Base-by-base conservation (phyloP, 805 yeast species). In the Wickerhamomyces chambardii region DNA sequence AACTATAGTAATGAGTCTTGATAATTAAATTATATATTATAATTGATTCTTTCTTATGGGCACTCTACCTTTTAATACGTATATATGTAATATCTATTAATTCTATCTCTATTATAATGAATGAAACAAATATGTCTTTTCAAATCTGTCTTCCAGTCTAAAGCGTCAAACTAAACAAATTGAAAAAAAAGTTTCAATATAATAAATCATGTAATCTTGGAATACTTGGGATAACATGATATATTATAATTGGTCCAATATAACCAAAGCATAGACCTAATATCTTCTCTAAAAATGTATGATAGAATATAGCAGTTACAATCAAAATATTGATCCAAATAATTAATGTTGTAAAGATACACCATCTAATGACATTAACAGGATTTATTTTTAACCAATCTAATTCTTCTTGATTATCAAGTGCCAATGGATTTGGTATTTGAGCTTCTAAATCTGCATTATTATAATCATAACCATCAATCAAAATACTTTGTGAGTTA, bases 261-360 rank as follows among this genome's bases (percentile, higher is more conserved):
- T 70, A 74, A 3, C 92, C 86, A 63, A 81, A 70, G 2, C 64
- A 9, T 31, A 83, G 59, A 1, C 96, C 96, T 18, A 74, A 61
- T 2, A 83, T 37, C 50, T 87, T 87, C 52, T 90, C 97, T 2
- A 58, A 36, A 10, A 81, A 50, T 1, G 92, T 76, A 57, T 90
- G 97, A 64, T 87, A 90, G 54, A 84, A 84, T 12, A 80, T 62
- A 32, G 87, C 71, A 1, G 97, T 90, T 66, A 85, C 74, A 15
- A 79, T 57, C 24, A 87, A 61, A 28, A 63, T 35, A 15, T 42
- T 32, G 75, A 81, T 75, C 79, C 90, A 85, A 3, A 55, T 39
- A 3, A 36, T n/a, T 15, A 64, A 15, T 1, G 50, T 42, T 8
- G 34, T 11, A 1, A 50, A 6, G 4, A 39, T 34, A 2, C 36